These are phyloP conservation scores for Mentha longifolia DNA, from an alignment of 257 asterid genomes.

Conservation along the genomic window DNA sequence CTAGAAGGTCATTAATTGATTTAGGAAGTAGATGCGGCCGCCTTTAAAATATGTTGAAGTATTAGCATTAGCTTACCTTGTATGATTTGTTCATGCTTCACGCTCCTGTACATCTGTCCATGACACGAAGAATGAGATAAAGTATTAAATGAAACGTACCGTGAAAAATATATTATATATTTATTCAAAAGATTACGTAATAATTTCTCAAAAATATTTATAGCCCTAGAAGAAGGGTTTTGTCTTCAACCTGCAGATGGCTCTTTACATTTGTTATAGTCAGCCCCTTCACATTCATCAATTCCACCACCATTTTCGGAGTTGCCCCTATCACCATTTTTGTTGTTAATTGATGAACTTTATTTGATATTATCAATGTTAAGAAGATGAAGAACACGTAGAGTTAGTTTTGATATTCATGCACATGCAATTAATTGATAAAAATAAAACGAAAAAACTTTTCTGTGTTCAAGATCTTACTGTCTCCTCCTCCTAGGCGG, in stretches of 20 bases:
- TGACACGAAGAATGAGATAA: conserved; percentile 25
- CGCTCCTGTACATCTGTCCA: conserved; percentile 81
- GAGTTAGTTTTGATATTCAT: conserved; percentile 25
- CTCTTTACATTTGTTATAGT: conserved; percentile 80
- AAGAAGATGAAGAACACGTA: not conserved
- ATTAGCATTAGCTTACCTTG: conserved; percentile 48
- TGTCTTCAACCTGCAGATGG: conserved; percentile 76
- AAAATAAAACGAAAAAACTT: not conserved
- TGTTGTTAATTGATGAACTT: too few relatives aligned
- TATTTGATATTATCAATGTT: not conserved
- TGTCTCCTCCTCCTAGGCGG: conserved; percentile 75
- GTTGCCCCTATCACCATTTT: conserved; percentile 70
- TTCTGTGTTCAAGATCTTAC: conserved; percentile 34
- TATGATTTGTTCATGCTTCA: conserved; percentile 62
- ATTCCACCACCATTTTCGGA: conserved; percentile 75
- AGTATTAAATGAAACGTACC: conserved; percentile 1
- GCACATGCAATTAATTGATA: conserved; percentile 36
- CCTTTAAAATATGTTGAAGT: not conserved
- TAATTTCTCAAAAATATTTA: conserved; percentile 12
- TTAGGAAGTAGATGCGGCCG: not conserved
- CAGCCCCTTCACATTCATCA: conserved; percentile 81
- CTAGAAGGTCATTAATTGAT: not conserved
- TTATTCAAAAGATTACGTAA: conserved; percentile 18
- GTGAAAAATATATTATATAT: not conserved
- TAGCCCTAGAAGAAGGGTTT: conserved; percentile 16